Base-by-base conservation (phyloP, 148 eudicot genomes). In the Bassia scoparia region DNA sequence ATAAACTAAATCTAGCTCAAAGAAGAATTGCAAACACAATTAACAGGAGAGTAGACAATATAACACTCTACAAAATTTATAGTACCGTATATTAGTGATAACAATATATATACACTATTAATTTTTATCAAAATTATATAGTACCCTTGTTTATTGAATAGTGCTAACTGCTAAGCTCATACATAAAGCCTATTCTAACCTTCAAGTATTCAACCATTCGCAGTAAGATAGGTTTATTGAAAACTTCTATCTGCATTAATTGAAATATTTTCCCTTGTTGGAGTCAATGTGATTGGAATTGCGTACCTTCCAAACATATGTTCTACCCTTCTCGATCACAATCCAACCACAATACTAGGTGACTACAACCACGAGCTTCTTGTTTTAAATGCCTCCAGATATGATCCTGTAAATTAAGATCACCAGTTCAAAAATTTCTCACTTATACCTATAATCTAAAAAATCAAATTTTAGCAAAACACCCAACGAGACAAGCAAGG, bases 281-380 rank as follows among this genome's bases (percentile, higher is more conserved):
- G 58, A 2, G 33, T 14, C 37, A 46, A 63, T 43, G 41, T 9
- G 59, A 70, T n/a, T 3, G 64, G 38, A 67, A 27, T 69, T 64
- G 14, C 41, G 59, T 85, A 94, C 98, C 98, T 94, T 94, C 98
- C 84, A 91, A 94, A 76, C 98, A 94, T 52, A 94, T 94, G 74
- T 94, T 94, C 73, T 94, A 97, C 70, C 98, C 98, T 87, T 94
- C 98, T 58, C 98, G 92, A 18, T 94, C 98, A 81, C 98, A 94
- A 80, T 94, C 98, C 81, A 94, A 80, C 98, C 98, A 94, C 69
- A 94, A 68, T 52, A 94, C 96, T 66, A 94, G 84, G 84, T 91
- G 83, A 76, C 78, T 83, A 81, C 88, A 94, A 72, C 91, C 91
- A 76, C 96, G 93, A 80, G 96, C 98, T 84, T 91, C 98, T 79